Evolutionary conservation across 305 asterid genomes (phyloP), one percentile per base, ranked within the genome.

Genomic region (Rubia occidens): DNA sequence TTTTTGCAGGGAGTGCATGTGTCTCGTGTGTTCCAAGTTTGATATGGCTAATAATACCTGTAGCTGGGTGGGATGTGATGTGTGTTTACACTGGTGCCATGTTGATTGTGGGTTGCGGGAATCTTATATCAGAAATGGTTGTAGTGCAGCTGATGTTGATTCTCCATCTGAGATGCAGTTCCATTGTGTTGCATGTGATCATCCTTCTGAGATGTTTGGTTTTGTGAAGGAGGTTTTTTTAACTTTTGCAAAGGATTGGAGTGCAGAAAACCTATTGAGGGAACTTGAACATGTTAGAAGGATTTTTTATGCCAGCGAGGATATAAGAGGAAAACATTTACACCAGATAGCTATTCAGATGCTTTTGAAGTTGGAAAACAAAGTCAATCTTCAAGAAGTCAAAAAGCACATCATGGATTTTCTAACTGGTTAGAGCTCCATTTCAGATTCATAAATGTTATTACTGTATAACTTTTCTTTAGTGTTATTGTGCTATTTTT

Each of bases 121-220:
- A 80, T 85, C 89, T 68, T 87, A 75, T 75, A 90, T 90, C 68
- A 85, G 93, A 82, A 89, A 84, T 37, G 98, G 96, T 11, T 79
- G 72, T 13, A 87, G 95, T 80, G 90, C 83, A 60, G 77, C 85
- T 56, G 89, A 93, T 74, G 74, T 80, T 74, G 82, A 79, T 64
- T 88, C 93, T 75, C 70, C 84, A 67, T 80, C 85, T 8, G 96
- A 88, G 82, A 90, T 94, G 96, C 96, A 94, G 77, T 94, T 90
- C 72, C 91, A 90, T 79, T 90, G 98, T 77, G 89, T 90, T 79
- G 97, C 97, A 24, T 94, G 98, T 72, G 89, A 74, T 72, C 97
- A 94, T 85, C 95, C 95, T 71, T 94, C 96, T 60, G 97, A 94
- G 83, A 94, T 94, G 98, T 94, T 90, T 64, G 97, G 98, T 65